A percentile compares a stretch with the other conserved stretches of the same genome.
Conservation (phyloP, 495 filamentous ascomycete species). For the Cercophora newfieldiana region DNA sequence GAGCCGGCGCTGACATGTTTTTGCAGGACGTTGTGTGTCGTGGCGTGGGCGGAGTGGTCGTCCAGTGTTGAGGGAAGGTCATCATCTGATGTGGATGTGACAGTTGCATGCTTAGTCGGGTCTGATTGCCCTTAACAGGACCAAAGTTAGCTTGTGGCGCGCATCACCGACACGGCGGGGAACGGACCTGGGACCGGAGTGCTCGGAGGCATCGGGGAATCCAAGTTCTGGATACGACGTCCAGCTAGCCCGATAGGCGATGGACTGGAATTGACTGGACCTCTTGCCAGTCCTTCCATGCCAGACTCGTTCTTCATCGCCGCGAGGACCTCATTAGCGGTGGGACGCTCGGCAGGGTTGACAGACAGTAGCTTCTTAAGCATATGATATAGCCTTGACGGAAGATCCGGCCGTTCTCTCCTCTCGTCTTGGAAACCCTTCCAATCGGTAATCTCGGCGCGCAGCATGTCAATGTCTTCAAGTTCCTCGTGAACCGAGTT, state of each 20-base stretch:
- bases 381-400: conserved; percentile 81
- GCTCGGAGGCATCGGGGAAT: conserved; percentile 51
- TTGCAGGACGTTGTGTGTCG: conserved; percentile 30
- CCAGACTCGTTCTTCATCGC: conserved; percentile 70
- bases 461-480: conserved; percentile 86
- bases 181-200: conserved; percentile 46
- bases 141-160: not conserved
- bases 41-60: conserved; percentile 31
- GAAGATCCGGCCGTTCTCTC: conserved; percentile 74
- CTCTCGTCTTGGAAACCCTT: conserved; percentile 77
- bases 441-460: conserved; percentile 86
- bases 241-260: conserved; percentile 42
- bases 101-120: conserved; percentile 38
- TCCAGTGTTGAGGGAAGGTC: conserved; percentile 27
- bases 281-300: conserved; percentile 38
- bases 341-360: conserved; percentile 74
- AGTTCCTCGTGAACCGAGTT: conserved; percentile 86
- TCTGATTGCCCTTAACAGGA: conserved; percentile 24
- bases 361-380: conserved; percentile 78
- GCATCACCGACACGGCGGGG: not conserved
- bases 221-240: conserved; percentile 57
- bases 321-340: conserved; percentile 81
- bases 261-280: conserved; percentile 34
- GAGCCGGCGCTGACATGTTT: conserved; percentile 25
- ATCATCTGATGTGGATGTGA: conserved; percentile 37